Evolutionary conservation across 495 filamentous ascomycete genomes (phyloP).

Genomic region (Hypoxylon cercidicola): DNA sequence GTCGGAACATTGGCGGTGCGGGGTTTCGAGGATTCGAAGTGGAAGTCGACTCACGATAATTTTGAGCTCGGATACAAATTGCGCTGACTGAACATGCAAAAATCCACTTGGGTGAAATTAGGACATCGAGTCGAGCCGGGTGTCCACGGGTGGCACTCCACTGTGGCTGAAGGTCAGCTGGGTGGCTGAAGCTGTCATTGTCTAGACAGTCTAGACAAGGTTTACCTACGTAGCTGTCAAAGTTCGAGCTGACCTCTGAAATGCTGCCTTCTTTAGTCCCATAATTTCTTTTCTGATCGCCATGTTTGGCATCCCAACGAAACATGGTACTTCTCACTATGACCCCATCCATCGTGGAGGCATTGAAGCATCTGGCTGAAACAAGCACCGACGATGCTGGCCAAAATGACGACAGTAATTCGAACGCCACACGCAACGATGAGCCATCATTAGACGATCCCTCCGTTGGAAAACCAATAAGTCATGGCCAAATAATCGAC

Average conservation of each 20-base stretch:
- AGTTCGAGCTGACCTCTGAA: background rate
- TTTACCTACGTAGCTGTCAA: too few species aligned
- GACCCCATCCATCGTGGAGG: constrained; percentile 75
- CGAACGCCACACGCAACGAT: constrained; percentile 19
- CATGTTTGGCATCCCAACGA: constrained; percentile 20
- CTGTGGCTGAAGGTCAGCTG: background rate
- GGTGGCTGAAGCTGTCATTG: constrained; percentile 3
- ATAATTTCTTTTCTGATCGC: constrained; percentile 3
- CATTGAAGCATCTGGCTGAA: constrained; percentile 58
- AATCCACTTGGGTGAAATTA: constrained; percentile 1
- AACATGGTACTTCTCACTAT: constrained; percentile 83
- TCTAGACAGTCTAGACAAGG: too few species aligned
- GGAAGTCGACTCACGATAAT: constrained; percentile 2
- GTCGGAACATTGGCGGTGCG: constrained; percentile 29
- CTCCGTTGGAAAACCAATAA: constrained; percentile 73
- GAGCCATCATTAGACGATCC: constrained; percentile 60
- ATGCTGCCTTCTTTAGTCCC: background rate
- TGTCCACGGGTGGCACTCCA: background rate
- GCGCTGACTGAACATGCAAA: constrained; percentile 21
- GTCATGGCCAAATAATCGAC: constrained; percentile 79
- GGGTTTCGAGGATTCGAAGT: background rate
- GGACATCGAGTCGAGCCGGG: background rate
- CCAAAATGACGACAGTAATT: constrained; percentile 9
- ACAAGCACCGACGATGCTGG: constrained; percentile 1
- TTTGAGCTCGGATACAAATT: constrained; percentile 1